Evolutionary conservation across 768 basidiomycete genomes (phyloP).

Genomic region (Mycena latifolia): DNA sequence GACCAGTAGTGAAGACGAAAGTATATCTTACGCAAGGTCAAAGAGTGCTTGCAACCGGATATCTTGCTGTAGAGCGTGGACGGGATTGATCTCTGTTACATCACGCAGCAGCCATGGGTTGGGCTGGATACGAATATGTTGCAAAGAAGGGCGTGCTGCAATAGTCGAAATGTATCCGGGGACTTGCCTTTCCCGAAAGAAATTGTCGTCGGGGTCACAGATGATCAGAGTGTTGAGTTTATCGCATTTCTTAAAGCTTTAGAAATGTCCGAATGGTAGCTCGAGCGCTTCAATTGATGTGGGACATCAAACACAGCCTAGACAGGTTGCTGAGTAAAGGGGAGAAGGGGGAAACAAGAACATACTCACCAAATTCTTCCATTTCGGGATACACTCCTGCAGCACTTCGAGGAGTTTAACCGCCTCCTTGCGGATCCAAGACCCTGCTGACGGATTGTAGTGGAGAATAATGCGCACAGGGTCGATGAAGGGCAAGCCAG

Average conservation of each 20-base stretch:
- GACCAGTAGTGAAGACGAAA: neutral
- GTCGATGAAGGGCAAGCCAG: constrained; percentile 8
- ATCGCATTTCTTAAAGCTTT: neutral
- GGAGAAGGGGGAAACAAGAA: neutral
- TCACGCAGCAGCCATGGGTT: neutral
- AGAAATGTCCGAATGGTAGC: neutral
- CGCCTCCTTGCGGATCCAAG: neutral
- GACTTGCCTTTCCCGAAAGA: neutral
- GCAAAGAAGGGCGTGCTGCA: constrained; percentile 4
- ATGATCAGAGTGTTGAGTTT: neutral
- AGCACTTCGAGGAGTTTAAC: neutral
- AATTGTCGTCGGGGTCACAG: neutral
- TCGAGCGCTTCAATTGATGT: too few relatives aligned
- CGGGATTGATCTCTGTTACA: neutral
- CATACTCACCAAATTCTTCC: constrained; percentile 8
- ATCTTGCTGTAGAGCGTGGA: neutral
- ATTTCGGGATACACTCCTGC: neutral
- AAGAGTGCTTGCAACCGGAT: neutral
- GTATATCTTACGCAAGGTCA: too few relatives aligned
- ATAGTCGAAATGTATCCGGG: neutral
- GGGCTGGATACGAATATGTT: neutral
- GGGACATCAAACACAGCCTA: too few relatives aligned
- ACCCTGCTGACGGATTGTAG: neutral
- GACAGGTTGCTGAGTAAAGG: neutral
- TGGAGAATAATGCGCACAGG: constrained; percentile 10